phyloP scores from a whole-genome alignment of 2,329 filamentous ascomycete genomes.

The Aspergillus sp. region DNA sequence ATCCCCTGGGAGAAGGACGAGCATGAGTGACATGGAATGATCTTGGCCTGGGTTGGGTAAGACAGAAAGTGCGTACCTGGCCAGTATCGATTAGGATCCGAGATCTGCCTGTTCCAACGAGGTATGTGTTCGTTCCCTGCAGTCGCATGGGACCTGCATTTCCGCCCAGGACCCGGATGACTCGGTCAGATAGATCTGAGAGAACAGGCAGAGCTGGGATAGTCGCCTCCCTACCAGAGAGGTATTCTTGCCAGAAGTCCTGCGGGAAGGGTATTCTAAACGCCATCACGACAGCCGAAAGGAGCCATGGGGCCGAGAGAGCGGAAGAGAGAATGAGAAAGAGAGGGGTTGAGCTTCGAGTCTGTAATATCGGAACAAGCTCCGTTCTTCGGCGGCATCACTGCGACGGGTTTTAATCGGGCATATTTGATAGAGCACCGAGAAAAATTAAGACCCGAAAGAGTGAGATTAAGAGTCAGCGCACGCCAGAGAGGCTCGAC shows the following conservation, averaged over 20 bases:
- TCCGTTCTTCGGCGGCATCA: neutral
- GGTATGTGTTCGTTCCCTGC: slow-evolving; percentile 42
- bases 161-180: slow-evolving; percentile 44
- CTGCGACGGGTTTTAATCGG: slow-evolving; percentile 10
- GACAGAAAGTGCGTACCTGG: neutral
- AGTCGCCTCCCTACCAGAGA: slow-evolving; percentile 10
- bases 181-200: slow-evolving; percentile 38
- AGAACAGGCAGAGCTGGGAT: slow-evolving; percentile 40
- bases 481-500: neutral
- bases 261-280: slow-evolving; percentile 11
- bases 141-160: slow-evolving; percentile 44
- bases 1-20: neutral
- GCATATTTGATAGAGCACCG: neutral
- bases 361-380: neutral
- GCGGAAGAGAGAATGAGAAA: neutral
- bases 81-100: slow-evolving; percentile 34
- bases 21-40: neutral
- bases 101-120: slow-evolving; percentile 35
- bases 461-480: neutral
- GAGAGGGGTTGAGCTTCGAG: neutral
- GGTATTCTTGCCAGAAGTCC: slow-evolving; percentile 15
- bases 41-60: neutral
- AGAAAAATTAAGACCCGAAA: neutral
- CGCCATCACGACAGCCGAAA: neutral
- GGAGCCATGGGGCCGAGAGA: neutral